phyloP scores from a whole-genome alignment of 2,329 filamentous ascomycete genomes.

The Fusarium floridanum region DNA sequence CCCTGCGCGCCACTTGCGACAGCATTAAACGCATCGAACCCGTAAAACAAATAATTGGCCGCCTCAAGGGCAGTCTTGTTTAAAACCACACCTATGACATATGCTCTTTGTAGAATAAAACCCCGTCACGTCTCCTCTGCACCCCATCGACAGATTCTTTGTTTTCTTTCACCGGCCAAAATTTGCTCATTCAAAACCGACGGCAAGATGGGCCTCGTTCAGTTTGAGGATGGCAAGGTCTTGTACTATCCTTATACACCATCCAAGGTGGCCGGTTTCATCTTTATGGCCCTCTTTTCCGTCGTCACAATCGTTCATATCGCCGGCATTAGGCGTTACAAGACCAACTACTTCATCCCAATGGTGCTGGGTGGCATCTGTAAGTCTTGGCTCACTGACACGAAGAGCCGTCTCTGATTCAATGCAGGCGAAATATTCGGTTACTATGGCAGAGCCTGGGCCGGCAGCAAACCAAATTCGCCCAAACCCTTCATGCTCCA shows the following conservation, averaged over 20 bases:
- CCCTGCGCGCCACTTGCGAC: background rate
- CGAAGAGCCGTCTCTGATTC: background rate
- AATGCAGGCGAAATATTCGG: conserved; percentile 22
- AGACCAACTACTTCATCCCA: conserved; percentile 1
- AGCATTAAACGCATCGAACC: background rate
- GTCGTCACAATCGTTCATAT: background rate
- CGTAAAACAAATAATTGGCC: background rate
- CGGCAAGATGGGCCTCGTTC: conserved; percentile 2
- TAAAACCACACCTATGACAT: background rate
- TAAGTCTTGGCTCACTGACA: background rate
- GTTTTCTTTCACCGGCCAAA: background rate
- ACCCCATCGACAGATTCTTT: background rate
- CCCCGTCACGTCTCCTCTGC: background rate
- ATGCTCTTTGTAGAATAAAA: background rate
- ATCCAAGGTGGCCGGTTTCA: background rate
- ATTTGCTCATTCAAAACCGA: background rate
- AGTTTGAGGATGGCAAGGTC: conserved; percentile 1
- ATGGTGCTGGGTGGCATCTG: background rate
- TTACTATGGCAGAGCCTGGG: conserved; percentile 25
- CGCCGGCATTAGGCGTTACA: background rate
- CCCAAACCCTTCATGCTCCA: conserved; percentile 28
- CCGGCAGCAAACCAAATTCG: conserved; percentile 9
- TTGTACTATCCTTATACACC: background rate
- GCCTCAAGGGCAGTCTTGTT: background rate
- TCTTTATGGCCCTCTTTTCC: background rate